These are phyloP conservation scores for Metschnikowia reukaufii DNA, from an alignment of 805 yeast genomes.

Conservation along the genomic window DNA sequence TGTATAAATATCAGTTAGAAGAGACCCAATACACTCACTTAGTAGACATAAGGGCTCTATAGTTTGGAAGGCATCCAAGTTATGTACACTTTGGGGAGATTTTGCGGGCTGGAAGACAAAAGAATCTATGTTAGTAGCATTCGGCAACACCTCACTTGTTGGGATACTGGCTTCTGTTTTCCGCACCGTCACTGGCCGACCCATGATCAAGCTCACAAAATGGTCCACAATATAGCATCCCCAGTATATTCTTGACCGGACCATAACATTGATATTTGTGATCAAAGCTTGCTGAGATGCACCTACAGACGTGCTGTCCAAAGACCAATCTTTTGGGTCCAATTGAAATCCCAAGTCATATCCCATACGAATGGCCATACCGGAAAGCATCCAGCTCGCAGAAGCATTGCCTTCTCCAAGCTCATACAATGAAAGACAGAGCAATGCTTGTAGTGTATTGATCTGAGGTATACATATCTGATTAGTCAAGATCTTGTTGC, in stretches of 20 bases:
- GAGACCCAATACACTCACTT: conserved; percentile 20
- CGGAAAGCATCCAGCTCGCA: conserved; percentile 23
- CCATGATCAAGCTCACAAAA: conserved; percentile 22
- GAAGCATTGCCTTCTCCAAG: conserved; percentile 22
- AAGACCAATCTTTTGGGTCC: conserved; percentile 21
- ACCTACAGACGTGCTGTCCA: conserved; percentile 4
- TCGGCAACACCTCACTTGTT: conserved; percentile 20
- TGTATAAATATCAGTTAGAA: conserved; percentile 19
- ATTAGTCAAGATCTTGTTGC: conserved; percentile 14
- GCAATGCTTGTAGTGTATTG: conserved; percentile 20
- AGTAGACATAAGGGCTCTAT: conserved; percentile 19
- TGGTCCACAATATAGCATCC: conserved; percentile 21
- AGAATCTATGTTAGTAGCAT: conserved; percentile 15
- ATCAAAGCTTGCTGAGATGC: conserved; percentile 10
- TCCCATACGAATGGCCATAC: conserved; percentile 24
- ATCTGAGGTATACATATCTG: conserved; percentile 18
- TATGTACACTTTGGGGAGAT: conserved; percentile 7
- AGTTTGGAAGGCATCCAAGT: conserved; percentile 19
- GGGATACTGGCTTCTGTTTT: conserved; percentile 22
- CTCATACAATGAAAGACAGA: conserved; percentile 20
- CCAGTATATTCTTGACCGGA: conserved; percentile 22
- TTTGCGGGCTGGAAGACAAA: conserved; percentile 14
- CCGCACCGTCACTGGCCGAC: conserved; percentile 22
- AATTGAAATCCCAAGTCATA: conserved; percentile 22
- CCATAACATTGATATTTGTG: conserved; percentile 14